These are phyloP conservation scores for Clavispora vitiphila DNA, from an alignment of 805 yeast species.

Conservation along the genomic window DNA sequence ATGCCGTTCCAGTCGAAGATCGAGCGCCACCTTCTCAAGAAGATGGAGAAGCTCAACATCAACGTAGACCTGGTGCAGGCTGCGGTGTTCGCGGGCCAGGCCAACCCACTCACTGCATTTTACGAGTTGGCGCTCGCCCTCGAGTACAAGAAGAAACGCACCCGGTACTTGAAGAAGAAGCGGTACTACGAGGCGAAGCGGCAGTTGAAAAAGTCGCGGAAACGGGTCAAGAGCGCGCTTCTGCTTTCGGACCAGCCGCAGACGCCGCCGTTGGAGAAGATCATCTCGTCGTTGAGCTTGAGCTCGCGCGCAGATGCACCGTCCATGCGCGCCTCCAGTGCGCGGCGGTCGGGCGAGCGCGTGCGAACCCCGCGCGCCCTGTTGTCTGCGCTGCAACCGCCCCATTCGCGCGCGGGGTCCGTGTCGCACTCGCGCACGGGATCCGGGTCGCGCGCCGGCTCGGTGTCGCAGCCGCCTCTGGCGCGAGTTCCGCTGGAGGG, in stretches of 20 bases:
- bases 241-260: constrained; percentile 26
- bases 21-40: constrained; percentile 61
- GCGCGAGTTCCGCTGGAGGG: too few species aligned
- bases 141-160: constrained; percentile 35
- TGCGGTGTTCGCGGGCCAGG: constrained; percentile 52
- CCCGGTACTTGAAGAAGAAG: constrained; percentile 26
- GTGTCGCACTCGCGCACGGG: neutral
- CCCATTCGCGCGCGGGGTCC: neutral
- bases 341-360: neutral
- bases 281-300: constrained; percentile 33
- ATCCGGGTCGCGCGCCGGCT: neutral
- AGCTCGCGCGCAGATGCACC: constrained; percentile 21
- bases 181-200: constrained; percentile 29
- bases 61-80: constrained; percentile 56
- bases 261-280: constrained; percentile 35
- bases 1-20: constrained; percentile 51
- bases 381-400: neutral
- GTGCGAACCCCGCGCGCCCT: neutral
- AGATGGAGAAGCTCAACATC: constrained; percentile 55
- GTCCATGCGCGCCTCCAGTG: too few species aligned
- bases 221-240: constrained; percentile 33
- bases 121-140: constrained; percentile 65
- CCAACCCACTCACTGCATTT: constrained; percentile 70
- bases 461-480: neutral
- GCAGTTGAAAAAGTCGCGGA: constrained; percentile 26